Evolutionary conservation across 176 grass and related monocot genomes (phyloP).

Genomic region (Zoysia japonica): DNA sequence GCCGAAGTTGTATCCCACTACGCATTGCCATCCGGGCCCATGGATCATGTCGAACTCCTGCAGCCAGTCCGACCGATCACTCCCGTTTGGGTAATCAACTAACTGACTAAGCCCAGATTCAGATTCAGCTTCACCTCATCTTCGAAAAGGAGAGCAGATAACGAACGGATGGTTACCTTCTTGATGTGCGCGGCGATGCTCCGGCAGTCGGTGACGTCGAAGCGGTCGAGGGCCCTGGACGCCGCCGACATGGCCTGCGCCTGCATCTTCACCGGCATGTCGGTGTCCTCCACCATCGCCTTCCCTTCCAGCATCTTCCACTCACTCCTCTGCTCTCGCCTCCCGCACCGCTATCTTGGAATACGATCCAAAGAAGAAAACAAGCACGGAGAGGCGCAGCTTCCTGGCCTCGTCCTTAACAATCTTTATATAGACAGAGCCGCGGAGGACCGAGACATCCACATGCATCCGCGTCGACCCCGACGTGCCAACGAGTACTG

Average conservation of each 20-base stretch:
- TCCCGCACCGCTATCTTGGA: neutral
- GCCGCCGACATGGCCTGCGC: slow-evolving; percentile 75
- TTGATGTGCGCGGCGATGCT: slow-evolving; percentile 87
- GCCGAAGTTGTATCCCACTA: slow-evolving; percentile 86
- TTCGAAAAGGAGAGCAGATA: neutral
- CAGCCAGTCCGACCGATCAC: neutral
- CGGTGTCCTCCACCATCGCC: slow-evolving; percentile 92
- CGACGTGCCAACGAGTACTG: slow-evolving; percentile 18
- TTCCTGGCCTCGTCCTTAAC: neutral
- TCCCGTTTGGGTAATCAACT: neutral
- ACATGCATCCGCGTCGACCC: slow-evolving; percentile 24
- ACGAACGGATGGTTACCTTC: slow-evolving; percentile 46
- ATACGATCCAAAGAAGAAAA: neutral
- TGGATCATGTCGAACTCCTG: slow-evolving; percentile 90
- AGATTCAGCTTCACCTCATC: neutral
- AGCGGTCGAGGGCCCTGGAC: slow-evolving; percentile 84
- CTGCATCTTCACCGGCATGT: slow-evolving; percentile 97
- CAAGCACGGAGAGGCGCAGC: neutral
- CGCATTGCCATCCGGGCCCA: slow-evolving; percentile 87
- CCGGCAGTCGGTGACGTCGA: slow-evolving; percentile 81
- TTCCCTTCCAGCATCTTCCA: slow-evolving; percentile 82
- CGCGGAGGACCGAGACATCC: neutral
- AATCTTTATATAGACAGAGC: neutral
- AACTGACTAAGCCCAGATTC: neutral
- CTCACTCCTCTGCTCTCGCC: neutral